These are phyloP conservation scores for Cardamine occulta DNA, from an alignment of 345 rosid species.

Conservation along the genomic window DNA sequence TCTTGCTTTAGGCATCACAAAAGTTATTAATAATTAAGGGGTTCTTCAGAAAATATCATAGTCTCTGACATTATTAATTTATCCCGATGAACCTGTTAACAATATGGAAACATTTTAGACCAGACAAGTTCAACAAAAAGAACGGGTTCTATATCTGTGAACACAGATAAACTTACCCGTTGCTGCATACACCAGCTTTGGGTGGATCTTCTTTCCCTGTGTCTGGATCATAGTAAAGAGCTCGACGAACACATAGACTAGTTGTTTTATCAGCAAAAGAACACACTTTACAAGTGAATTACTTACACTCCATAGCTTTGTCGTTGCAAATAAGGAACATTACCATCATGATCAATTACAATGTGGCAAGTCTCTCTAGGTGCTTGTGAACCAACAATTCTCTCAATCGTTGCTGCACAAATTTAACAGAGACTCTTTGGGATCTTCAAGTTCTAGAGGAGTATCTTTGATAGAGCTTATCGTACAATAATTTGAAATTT, in stretches of 20 bases:
- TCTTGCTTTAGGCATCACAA: too few relatives aligned
- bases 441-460: slow-evolving; percentile 75
- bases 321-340: slow-evolving; percentile 99
- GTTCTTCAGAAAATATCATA: too few relatives aligned
- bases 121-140: neutral
- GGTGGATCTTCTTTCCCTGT: slow-evolving; percentile 93
- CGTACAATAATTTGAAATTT: too few relatives aligned
- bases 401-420: slow-evolving; percentile 82
- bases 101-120: neutral
- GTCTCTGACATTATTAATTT: neutral
- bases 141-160: neutral
- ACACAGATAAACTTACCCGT: slow-evolving; percentile 58
- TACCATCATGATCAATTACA: slow-evolving; percentile 90
- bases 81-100: slow-evolving; percentile 87
- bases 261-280: slow-evolving; percentile 53
- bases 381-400: slow-evolving; percentile 87
- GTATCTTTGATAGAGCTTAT: slow-evolving; percentile 18
- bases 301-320: slow-evolving; percentile 99
- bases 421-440: slow-evolving; percentile 70
- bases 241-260: slow-evolving; percentile 95
- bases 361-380: slow-evolving; percentile 99
- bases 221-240: slow-evolving; percentile 89
- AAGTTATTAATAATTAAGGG: too few relatives aligned
- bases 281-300: neutral
- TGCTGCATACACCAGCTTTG: slow-evolving; percentile 90